Conservation (phyloP, 192 early-diverging fungal species). For the Backusella circina region DNA sequence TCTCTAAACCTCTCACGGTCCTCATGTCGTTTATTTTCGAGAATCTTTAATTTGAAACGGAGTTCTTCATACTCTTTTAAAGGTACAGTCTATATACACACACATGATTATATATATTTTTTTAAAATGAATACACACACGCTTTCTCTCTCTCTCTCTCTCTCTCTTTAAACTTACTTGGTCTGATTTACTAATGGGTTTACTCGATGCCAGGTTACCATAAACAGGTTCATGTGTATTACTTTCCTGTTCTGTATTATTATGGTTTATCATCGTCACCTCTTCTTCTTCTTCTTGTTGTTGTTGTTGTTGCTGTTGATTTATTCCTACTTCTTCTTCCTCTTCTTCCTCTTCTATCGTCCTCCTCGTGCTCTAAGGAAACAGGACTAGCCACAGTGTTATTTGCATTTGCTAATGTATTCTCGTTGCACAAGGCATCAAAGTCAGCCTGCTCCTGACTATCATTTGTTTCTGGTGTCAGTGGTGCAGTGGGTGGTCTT, state of each 20-base stretch:
- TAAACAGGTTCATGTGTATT: not conserved
- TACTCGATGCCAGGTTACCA: not conserved
- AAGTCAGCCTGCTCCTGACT: constrained; percentile 29
- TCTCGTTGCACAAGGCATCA: constrained; percentile 25
- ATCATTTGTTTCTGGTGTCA: constrained; percentile 17
- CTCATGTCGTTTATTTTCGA: constrained; percentile 80
- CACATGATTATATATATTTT: too few relatives aligned
- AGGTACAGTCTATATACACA: constrained; percentile 39
- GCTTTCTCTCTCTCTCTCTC: too few relatives aligned
- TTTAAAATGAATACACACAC: too few relatives aligned
- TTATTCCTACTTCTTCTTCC: constrained; percentile 13
- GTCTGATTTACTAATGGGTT: constrained; percentile 16
- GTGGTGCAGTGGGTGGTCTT: not conserved
- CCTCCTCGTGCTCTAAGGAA: constrained; percentile 17
- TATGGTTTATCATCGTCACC: too few relatives aligned
- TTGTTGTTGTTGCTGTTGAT: not conserved
- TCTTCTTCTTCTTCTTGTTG: not conserved
- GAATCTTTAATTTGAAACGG: constrained; percentile 65
- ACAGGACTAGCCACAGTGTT: not conserved
- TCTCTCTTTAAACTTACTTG: not conserved
- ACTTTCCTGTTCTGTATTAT: not conserved
- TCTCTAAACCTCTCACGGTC: constrained; percentile 72
- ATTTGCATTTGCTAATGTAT: constrained; percentile 18
- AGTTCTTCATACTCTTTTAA: constrained; percentile 77
- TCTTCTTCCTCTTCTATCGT: constrained; percentile 23